Evolutionary conservation across 495 filamentous ascomycete species (phyloP), one percentile per base, ranked within the genome.

Genomic region (Penicillium alfredii): DNA sequence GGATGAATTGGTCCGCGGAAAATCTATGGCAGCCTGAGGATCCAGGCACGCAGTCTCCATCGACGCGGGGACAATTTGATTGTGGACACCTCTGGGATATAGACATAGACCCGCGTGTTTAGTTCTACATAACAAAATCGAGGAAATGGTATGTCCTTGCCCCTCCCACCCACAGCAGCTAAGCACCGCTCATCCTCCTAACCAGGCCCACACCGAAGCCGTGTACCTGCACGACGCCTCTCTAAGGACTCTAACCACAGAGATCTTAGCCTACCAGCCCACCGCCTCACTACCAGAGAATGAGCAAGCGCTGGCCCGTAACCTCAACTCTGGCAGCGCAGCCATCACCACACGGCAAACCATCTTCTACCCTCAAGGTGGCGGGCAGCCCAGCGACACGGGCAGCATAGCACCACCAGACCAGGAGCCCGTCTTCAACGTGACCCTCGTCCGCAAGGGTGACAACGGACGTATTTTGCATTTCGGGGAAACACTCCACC

Each of bases 291-390:
- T 80, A 0, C 48, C 69, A 10, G 67, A 72, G 27, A 56, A 63
- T 22, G 69, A 75, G 18, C 56, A 55, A 35, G 20, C 35, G 15
- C 50, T 63, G 14, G 47, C 43, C 11, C 55, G 53, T 16, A 53
- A 49, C 16, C 13, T 56, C 7, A 22, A 38, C 7, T 23, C 35
- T 14, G 50, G 49, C 23, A 30, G 45, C 27, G 42, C 28, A 22
- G 56, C 68, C 9, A 49, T 82, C 20, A 64, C 70, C 2, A 80
- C 69, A 14, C 58, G 63, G 11, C 33, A 70, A 30, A 83, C 79
- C 3, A 76, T 82, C 40, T 80, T 83, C 43, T 75, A 83, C 36
- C 68, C 76, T 4, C 77, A 81, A 50, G 79, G 79, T 21, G 79
- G 79, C 23, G 79, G 79, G 8, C 79, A 83, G 55, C 77, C 77